Base-by-base conservation (phyloP, 1,284 basidiomycete genomes). In the Phlebopus sp. region DNA sequence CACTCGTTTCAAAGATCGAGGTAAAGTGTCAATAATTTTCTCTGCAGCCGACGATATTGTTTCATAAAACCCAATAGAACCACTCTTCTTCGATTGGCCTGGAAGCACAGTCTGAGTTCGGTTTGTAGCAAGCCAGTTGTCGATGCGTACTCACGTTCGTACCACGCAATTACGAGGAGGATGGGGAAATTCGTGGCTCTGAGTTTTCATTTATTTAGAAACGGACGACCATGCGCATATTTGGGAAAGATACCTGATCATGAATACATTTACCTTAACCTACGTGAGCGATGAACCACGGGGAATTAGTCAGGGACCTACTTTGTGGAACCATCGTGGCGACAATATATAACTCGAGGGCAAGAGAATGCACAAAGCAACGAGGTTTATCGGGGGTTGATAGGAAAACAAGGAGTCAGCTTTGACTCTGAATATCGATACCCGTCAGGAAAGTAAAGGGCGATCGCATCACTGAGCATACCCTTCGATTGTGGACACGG, bases 351-450 rank as follows among this genome's bases (percentile, higher is more conserved):
- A 92, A 55, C 85, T 90, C 25, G 88, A 76, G 0, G 92, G 92
- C 53, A 91, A 75, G 78, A 96, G 87, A 51, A 93, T 71, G 44
- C 82, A 81, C 10, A 95, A 69, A 0, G 92, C 92, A 36, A 92
- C 55, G 4, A 96, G 68, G 66, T 95, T 96, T 58, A 97, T 73
- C 0, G 94, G 94, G 1, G 94, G 88, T 59, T 94, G 91, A 62
- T 97, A 97, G 25, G 90, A 92, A 67, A 97, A 97, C 13, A 97
- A 69, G 2, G 84, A 92, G 62, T 97, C 94, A 42, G 86, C 84
- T 58, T 90, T 91, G 42, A 92, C 87, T 11, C 87, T 90, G 42
- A 27, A 48, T 21, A 50, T 39, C 14, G 30, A 29, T 9, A 15
- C 40, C 44, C 51, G 44, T 67, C 57, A 69, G 55, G 62, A 64